Conservation (phyloP, 2,329 filamentous ascomycete genomes). For the Aspergillus costaricaensis region DNA sequence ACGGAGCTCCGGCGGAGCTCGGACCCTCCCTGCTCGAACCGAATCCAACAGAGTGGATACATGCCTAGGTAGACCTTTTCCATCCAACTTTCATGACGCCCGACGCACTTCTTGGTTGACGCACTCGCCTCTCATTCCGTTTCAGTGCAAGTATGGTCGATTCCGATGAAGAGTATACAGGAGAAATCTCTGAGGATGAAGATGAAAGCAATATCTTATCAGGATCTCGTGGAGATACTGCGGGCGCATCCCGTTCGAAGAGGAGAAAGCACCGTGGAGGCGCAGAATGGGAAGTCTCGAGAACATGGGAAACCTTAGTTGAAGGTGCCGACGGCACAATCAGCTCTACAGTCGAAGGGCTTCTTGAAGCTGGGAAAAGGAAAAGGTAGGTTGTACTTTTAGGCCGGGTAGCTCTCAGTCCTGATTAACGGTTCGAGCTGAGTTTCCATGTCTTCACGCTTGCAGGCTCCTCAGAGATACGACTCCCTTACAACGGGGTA, state of each 20-base stretch:
- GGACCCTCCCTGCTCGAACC: conserved; percentile 22
- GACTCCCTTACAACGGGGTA: conserved; percentile 90
- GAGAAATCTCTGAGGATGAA: conserved; percentile 52
- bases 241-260: conserved; percentile 31
- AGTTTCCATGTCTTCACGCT: background rate
- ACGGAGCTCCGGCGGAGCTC: conserved; percentile 35
- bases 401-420: background rate
- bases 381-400: conserved; percentile 55
- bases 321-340: conserved; percentile 80
- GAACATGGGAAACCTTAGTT: conserved; percentile 67
- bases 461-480: conserved; percentile 83
- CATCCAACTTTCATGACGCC: background rate
- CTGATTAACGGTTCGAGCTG: conserved; percentile 2
- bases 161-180: conserved; percentile 56
- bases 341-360: conserved; percentile 68
- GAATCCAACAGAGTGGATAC: background rate
- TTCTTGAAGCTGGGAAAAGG: conserved; percentile 80
- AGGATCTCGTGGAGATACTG: conserved; percentile 32
- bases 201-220: conserved; percentile 34
- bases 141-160: conserved; percentile 42
- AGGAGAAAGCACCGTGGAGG: conserved; percentile 44
- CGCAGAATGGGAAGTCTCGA: conserved; percentile 50
- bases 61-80: background rate
- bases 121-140: background rate
- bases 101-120: background rate